Evolutionary conservation across 1,284 basidiomycete genomes (phyloP), one percentile per base, ranked within the genome.

Genomic region (Irpex sp.): DNA sequence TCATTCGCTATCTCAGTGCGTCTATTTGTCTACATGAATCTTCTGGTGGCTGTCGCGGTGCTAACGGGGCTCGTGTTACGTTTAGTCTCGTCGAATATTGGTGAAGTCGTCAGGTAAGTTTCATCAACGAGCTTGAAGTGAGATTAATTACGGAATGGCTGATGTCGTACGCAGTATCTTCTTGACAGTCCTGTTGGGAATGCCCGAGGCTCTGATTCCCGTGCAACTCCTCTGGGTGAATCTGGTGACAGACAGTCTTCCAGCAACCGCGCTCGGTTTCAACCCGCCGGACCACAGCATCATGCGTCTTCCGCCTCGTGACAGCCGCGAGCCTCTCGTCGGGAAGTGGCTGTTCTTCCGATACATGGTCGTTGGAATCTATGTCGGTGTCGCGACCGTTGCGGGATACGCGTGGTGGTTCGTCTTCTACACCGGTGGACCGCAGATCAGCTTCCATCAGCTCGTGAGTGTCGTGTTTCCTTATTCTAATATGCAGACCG

Each of bases 391-490:
- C 58, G 96, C 95, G 1, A 98, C 97, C 7, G 96, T 98, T 50
- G 94, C 92, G 68, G 97, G 96, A 54, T 98, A 98, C 73, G 95
- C 94, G 0, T 99, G 97, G 97, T 98, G 97, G 97, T 99, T 98
- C 81, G 82, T 97, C 71, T 92, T 87, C 76, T 98, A 98, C 76
- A 72, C 83, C 26, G 89, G 84, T 56, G 97, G 97, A 0, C 97
- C 97, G 1, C 93, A 96, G 74, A 98, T 99, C 73, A 83, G 91
- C 13, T 98, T 94, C 82, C 80, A 94, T 72, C 94, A 98, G 78
- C 81, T 99, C 68, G 94, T 95, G 70, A 51, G 49, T 51, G 4
- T 6, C 75, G 93, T 83, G 58, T 61, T 43, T 35, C 53, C 31
- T 19, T 39, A 6, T 35, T 33, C 21, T 8, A 9, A 17, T 6